These are phyloP conservation scores for Gentiana straminea DNA, from an alignment of 257 asterid genomes.

Conservation along the genomic window DNA sequence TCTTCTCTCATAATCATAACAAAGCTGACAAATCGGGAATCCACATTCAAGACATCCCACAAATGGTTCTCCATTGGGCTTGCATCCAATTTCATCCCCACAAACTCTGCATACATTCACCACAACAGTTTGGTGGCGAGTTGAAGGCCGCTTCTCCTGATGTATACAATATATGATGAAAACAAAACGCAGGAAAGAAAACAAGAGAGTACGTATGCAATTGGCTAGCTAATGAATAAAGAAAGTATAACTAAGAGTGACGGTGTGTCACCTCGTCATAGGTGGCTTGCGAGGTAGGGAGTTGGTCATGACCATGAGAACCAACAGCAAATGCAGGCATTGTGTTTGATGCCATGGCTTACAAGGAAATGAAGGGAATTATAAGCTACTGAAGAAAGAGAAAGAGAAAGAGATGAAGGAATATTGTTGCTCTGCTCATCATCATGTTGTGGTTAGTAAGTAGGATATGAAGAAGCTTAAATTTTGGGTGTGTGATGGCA, in stretches of 20 bases:
- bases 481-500: constrained; percentile 10
- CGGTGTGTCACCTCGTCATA: constrained; percentile 25
- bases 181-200: neutral
- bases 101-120: constrained; percentile 49
- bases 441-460: neutral
- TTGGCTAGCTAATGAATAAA: neutral
- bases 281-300: constrained; percentile 22
- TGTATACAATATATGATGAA: neutral
- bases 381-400: constrained; percentile 1
- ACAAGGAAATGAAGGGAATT: neutral
- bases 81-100: constrained; percentile 48
- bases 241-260: neutral
- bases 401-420: constrained; percentile 7
- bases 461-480: neutral
- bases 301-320: constrained; percentile 31
- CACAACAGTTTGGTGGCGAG: constrained; percentile 3
- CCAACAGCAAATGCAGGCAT: constrained; percentile 46
- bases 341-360: constrained; percentile 15
- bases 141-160: constrained; percentile 19
- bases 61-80: constrained; percentile 39
- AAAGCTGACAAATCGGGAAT: constrained; percentile 66
- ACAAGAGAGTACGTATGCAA: neutral
- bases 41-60: constrained; percentile 59
- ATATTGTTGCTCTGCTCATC: neutral
- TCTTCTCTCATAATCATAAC: constrained; percentile 66